Percentiles rank a stretch among this genome's conserved stretches.
phyloP scores from a whole-genome alignment of 1,284 basidiomycete species.

The Ustanciosporium gigantosporum region DNA sequence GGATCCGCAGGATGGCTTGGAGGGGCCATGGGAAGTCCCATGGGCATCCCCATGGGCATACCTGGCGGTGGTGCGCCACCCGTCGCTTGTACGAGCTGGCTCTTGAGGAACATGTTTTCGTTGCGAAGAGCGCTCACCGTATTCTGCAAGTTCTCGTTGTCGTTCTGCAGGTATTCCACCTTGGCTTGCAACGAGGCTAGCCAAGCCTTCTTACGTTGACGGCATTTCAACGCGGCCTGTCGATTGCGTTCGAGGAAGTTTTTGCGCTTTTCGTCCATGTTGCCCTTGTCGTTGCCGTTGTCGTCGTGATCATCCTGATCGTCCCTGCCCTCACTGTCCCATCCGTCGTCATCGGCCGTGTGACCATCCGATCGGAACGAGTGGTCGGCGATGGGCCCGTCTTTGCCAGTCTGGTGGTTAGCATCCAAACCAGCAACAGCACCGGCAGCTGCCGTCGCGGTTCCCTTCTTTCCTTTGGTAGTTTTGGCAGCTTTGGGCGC shows the following conservation, averaged over 20 bases:
- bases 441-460: conserved; percentile 18
- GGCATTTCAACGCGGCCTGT: conserved; percentile 89
- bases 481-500: conserved; percentile 31
- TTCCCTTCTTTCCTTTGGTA: conserved; percentile 62
- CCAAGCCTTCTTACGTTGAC: conserved; percentile 98
- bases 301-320: conserved; percentile 9
- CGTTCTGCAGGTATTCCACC: conserved; percentile 83
- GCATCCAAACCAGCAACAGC: too few species aligned
- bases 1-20: conserved; percentile 10
- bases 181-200: conserved; percentile 87
- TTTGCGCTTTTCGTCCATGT: conserved; percentile 60
- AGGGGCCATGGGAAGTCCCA: conserved; percentile 20
- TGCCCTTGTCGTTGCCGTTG: conserved; percentile 56
- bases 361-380: neutral
- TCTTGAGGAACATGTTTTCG: conserved; percentile 63
- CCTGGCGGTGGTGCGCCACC: conserved; percentile 22
- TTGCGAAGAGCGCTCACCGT: conserved; percentile 65
- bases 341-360: conserved; percentile 29
- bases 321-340: conserved; percentile 17
- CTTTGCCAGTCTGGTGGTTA: conserved; percentile 3
- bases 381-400: neutral
- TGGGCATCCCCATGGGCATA: conserved; percentile 12
- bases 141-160: conserved; percentile 84
- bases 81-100: conserved; percentile 48
- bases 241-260: conserved; percentile 59